A percentile compares a stretch with the other conserved stretches of the same genome.
These are phyloP conservation scores for Craspedostauros australis DNA, from an alignment of 108 stramenopile species.

Conservation along the genomic window DNA sequence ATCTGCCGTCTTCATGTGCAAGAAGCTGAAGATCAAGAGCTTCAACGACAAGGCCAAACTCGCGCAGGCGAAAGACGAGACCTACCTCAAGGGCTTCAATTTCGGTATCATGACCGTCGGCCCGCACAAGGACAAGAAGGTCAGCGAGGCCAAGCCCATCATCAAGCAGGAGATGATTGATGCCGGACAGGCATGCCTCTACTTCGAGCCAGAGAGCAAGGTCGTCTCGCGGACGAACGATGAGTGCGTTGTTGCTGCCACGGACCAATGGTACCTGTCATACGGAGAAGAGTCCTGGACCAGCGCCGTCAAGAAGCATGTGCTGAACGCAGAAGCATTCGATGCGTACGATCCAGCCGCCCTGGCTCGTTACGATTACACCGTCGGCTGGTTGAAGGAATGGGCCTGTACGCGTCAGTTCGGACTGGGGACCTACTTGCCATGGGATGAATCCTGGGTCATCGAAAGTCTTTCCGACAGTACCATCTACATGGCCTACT, in stretches of 20 bases:
- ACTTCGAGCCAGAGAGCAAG: constrained; percentile 93
- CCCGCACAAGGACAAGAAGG: constrained; percentile 86
- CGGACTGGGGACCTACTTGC: constrained; percentile 93
- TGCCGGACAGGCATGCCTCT: constrained; percentile 83
- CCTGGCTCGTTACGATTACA: constrained; percentile 76
- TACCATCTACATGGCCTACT: constrained; percentile 99
- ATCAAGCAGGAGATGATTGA: constrained; percentile 92
- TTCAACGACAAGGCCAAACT: constrained; percentile 94
- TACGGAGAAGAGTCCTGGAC: constrained; percentile 95
- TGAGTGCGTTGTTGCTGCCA: constrained; percentile 96
- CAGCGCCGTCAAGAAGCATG: constrained; percentile 74
- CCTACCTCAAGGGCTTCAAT: constrained; percentile 96
- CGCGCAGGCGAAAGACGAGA: constrained; percentile 90
- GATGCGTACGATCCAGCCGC: constrained; percentile 80
- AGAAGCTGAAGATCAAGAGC: constrained; percentile 91
- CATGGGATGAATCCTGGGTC: constrained; percentile 96
- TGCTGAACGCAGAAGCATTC: constrained; percentile 79
- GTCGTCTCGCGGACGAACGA: constrained; percentile 95
- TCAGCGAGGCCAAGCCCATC: constrained; percentile 92
- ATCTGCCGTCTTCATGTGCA: constrained; percentile 88
- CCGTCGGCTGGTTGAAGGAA: constrained; percentile 94
- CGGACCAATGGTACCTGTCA: constrained; percentile 99
- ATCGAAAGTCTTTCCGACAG: constrained; percentile 97
- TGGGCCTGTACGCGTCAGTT: constrained; percentile 98
- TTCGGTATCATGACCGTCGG: constrained; percentile 93